Evolutionary conservation across 2,329 filamentous ascomycete species (phyloP).

Genomic region (Xylariaceae sp.): DNA sequence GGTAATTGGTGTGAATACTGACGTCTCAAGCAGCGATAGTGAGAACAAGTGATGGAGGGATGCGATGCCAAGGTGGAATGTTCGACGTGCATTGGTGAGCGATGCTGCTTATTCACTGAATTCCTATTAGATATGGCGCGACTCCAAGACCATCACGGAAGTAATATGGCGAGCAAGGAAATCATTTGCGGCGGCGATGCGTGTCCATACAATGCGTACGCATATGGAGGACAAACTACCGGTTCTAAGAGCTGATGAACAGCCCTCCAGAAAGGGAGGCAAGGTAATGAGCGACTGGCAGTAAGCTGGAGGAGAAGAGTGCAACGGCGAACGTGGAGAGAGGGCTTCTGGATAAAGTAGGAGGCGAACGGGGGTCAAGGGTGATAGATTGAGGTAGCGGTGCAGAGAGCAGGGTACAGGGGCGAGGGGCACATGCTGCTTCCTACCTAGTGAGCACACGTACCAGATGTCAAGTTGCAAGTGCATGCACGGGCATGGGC

Average conservation of each 20-base stretch:
- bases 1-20: background rate
- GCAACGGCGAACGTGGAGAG: conserved; percentile 15
- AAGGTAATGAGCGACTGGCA: conserved; percentile 25
- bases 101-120: no score
- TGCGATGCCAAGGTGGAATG: background rate
- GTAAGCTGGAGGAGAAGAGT: conserved; percentile 20
- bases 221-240: conserved; percentile 21
- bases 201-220: conserved; percentile 7
- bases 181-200: conserved; percentile 17
- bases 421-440: no score
- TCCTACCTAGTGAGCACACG: conserved; percentile 14
- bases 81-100: no score
- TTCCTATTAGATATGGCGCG: conserved; percentile 2
- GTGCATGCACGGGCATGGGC: background rate
- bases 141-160: background rate
- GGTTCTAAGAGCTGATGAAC: conserved; percentile 18
- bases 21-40: background rate
- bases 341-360: conserved; percentile 4
- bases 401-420: conserved; percentile 23
- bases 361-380: conserved; percentile 9
- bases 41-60: conserved; percentile 1
- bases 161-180: conserved; percentile 13
- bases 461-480: background rate
- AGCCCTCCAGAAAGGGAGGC: conserved; percentile 23
- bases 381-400: conserved; percentile 26